Evolutionary conservation across 2,329 filamentous ascomycete species (phyloP).

Genomic region (Drechslera avenae): DNA sequence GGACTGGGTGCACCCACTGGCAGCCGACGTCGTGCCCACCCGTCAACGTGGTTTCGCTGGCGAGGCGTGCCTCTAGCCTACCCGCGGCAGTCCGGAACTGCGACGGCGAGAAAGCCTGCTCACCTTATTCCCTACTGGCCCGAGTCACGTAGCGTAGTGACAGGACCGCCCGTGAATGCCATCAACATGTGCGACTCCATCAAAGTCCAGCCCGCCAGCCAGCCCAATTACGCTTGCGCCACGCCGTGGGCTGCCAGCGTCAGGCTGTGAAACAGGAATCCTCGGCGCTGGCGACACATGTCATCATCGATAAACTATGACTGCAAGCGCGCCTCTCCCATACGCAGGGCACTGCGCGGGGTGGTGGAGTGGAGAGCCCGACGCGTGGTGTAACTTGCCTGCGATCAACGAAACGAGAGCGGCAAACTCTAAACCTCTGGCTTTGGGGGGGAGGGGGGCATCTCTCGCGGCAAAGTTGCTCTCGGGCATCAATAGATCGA

Average conservation of each 20-base stretch:
- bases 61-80: slow-evolving; percentile 37
- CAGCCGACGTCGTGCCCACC: slow-evolving; percentile 22
- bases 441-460: slow-evolving; percentile 2
- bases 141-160: slow-evolving; percentile 24
- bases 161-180: slow-evolving; percentile 14
- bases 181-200: too few relatives aligned
- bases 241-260: not conserved
- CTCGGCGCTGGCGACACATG: slow-evolving; percentile 13
- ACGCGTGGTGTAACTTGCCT: slow-evolving; percentile 25
- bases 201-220: not conserved
- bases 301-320: slow-evolving; percentile 21
- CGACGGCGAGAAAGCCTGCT: slow-evolving; percentile 28
- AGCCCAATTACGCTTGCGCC: not conserved
- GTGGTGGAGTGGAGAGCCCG: slow-evolving; percentile 28
- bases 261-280: slow-evolving; percentile 1
- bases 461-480: slow-evolving; percentile 26
- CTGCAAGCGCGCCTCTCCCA: slow-evolving; percentile 5
- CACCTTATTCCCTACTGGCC: slow-evolving; percentile 16
- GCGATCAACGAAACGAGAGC: slow-evolving; percentile 26
- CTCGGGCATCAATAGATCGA: slow-evolving; percentile 9
- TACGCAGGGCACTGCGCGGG: slow-evolving; percentile 25
- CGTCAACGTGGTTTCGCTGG: slow-evolving; percentile 37
- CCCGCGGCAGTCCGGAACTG: slow-evolving; percentile 37
- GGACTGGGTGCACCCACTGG: slow-evolving; percentile 23
- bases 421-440: slow-evolving; percentile 23